Evolutionary conservation across 2,329 filamentous ascomycete genomes (phyloP).

Genomic region (Aspergillus versicolor): DNA sequence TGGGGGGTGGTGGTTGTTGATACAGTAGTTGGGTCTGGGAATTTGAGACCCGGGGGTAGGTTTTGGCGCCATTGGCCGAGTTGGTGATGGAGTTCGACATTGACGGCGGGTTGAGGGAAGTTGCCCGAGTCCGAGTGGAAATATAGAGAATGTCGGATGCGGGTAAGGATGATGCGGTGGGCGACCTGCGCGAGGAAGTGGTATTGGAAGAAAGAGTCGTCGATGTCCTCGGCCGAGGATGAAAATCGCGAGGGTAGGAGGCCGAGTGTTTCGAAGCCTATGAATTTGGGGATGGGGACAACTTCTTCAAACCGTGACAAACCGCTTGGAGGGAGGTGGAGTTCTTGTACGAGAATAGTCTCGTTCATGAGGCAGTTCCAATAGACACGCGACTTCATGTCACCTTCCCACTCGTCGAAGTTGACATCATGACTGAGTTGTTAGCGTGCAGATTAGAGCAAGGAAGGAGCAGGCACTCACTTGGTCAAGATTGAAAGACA

Average conservation of each 20-base stretch:
- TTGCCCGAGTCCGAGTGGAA: slow-evolving; percentile 48
- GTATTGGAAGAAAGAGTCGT: slow-evolving; percentile 57
- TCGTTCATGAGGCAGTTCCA: slow-evolving; percentile 59
- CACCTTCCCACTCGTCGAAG: slow-evolving; percentile 53
- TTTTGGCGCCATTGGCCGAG: slow-evolving; percentile 56
- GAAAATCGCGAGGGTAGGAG: slow-evolving; percentile 30
- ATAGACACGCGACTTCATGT: slow-evolving; percentile 57
- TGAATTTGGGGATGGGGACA: slow-evolving; percentile 56
- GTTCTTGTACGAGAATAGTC: slow-evolving; percentile 55
- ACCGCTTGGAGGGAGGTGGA: slow-evolving; percentile 53
- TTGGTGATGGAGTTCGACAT: slow-evolving; percentile 54
- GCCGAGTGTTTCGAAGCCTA: slow-evolving; percentile 40
- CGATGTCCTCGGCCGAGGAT: slow-evolving; percentile 39
- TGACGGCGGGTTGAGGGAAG: slow-evolving; percentile 49
- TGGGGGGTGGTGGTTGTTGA: slow-evolving; percentile 16
- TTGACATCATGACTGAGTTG: slow-evolving; percentile 37
- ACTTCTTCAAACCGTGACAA: slow-evolving; percentile 53
- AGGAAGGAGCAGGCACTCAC: slow-evolving; percentile 21
- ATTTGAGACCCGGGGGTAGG: slow-evolving; percentile 50
- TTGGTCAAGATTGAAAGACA: slow-evolving; percentile 51
- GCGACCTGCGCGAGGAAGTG: slow-evolving; percentile 59
- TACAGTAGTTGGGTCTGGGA: slow-evolving; percentile 31
- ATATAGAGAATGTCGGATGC: slow-evolving; percentile 53
- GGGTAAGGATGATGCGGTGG: slow-evolving; percentile 56
- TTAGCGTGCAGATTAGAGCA: background rate